Base-by-base conservation (phyloP, 192 early-diverging fungal genomes). In the Thamnidium elegans region DNA sequence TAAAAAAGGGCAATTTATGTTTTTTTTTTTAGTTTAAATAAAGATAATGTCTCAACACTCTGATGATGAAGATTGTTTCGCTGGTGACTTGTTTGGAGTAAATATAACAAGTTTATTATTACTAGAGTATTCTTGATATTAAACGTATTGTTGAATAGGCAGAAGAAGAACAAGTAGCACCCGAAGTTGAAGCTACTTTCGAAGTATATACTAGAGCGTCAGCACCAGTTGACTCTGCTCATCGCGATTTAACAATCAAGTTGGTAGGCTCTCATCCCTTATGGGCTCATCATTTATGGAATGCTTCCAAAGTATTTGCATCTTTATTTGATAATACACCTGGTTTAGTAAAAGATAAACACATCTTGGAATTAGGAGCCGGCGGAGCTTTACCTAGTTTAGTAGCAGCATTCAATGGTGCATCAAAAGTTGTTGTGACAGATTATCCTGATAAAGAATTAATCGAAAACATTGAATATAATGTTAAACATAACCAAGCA, bases 211-310 rank as follows among this genome's bases (percentile, higher is more conserved):
- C 79, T 51, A 76, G 88, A 42, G 52, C 79, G 11, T 44, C 62
- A 8, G 70, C 77, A 50, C 62, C 66, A 39, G 36, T 39, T 39
- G 36, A 10, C 46, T 75, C 77, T 0, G 42, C 51, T 4, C 30
- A 26, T 6, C 70, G 67, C 23, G 66, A 39, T 23, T 74, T 90
- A 36, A 74, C 62, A 44, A 68, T 90, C 26, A 80, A 82, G 13
- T 78, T 90, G 4, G 81, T 92, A 20, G 90, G 90, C 31, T 78
- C 83, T 10, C 90, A 92, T 61, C 88, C 90, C 39, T 79, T 96
- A 1, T 93, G 92, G 92, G 92, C 82, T 14, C 94, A 97, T 68
- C 76, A 87, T 47, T 81, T 97, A 30, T 97, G 94, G 94, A 97
- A 97, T 62, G 92, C 94, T 3, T 90, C 91, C 46, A 86, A 89